Conservation (phyloP, 2,329 filamentous ascomycete species). For the Exophiala bonariae region DNA sequence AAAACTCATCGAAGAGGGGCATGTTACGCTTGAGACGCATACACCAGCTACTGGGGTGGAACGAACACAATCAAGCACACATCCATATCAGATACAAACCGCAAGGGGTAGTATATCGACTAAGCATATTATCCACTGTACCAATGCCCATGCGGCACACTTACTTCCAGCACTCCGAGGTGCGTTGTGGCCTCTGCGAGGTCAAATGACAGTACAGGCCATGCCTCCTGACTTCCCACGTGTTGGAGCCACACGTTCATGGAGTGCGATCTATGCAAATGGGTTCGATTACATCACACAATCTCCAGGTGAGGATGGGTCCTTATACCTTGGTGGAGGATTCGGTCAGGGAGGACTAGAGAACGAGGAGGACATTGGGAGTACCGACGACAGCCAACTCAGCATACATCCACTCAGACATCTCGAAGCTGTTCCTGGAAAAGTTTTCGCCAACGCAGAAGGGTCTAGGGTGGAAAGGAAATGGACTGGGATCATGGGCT, state of each 20-base stretch:
- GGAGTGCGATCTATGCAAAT: conserved; percentile 17
- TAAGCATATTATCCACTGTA: conserved; percentile 42
- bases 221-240: conserved; percentile 29
- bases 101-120: conserved; percentile 37
- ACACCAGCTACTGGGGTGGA: conserved; percentile 21
- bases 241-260: conserved; percentile 25
- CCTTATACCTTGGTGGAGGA: conserved; percentile 19
- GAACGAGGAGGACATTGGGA: conserved; percentile 35
- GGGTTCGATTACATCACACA: conserved; percentile 27
- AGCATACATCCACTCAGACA: conserved; percentile 19
- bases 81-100: conserved; percentile 36
- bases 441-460: conserved; percentile 14
- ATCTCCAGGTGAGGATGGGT: conserved; percentile 23
- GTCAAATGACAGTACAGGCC: conserved; percentile 46
- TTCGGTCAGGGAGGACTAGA: conserved; percentile 32
- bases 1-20: conserved; percentile 12
- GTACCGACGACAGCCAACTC: conserved; percentile 35
- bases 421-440: conserved; percentile 12
- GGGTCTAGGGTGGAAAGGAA: conserved; percentile 7
- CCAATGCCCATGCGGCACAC: conserved; percentile 44
- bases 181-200: conserved; percentile 39
- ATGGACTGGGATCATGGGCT: conserved; percentile 30
- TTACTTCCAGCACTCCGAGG: conserved; percentile 42
- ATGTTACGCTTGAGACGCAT: conserved; percentile 28
- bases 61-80: conserved; percentile 5